phyloP scores from a whole-genome alignment of 2,329 filamentous ascomycete species.

The Ophiostoma perfectum region DNA sequence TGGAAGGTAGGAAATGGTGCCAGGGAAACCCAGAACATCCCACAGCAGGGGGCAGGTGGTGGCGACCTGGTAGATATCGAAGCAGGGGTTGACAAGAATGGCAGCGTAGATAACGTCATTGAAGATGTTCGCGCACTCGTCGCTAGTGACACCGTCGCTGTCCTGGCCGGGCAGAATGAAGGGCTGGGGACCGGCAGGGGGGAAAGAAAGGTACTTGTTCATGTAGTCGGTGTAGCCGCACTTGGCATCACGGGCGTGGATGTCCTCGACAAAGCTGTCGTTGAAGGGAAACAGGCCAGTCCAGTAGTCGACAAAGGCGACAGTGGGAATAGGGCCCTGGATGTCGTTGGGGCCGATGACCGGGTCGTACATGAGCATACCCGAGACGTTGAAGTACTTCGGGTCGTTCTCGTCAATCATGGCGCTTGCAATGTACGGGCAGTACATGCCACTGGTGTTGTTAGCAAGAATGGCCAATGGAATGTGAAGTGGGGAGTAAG shows the following conservation, averaged over 20 bases:
- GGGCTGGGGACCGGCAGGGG: conserved; percentile 58
- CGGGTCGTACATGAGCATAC: conserved; percentile 69
- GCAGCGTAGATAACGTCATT: conserved; percentile 51
- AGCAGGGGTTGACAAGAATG: conserved; percentile 65
- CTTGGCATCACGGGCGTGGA: conserved; percentile 47
- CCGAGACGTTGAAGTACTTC: conserved; percentile 61
- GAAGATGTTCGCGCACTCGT: conserved; percentile 54
- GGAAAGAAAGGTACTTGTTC: conserved; percentile 60
- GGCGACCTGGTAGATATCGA: conserved; percentile 68
- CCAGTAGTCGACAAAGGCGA: conserved; percentile 58
- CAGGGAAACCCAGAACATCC: conserved; percentile 59
- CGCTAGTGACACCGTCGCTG: conserved; percentile 33
- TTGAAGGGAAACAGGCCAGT: conserved; percentile 58
- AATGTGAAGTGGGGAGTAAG: no score
- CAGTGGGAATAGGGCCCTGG: conserved; percentile 44
- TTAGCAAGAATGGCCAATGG: background rate
- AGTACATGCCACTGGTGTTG: conserved; percentile 48
- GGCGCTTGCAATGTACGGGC: conserved; percentile 66
- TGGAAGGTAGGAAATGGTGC: conserved; percentile 59
- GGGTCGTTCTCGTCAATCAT: conserved; percentile 64
- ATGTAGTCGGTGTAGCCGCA: conserved; percentile 61
- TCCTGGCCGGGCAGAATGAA: conserved; percentile 41
- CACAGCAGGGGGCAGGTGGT: conserved; percentile 65
- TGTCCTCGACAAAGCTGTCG: conserved; percentile 47
- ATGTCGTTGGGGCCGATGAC: conserved; percentile 49